Evolutionary conservation across 1,139 yeast genomes (phyloP).

Genomic region (Dujonia santamariae): DNA sequence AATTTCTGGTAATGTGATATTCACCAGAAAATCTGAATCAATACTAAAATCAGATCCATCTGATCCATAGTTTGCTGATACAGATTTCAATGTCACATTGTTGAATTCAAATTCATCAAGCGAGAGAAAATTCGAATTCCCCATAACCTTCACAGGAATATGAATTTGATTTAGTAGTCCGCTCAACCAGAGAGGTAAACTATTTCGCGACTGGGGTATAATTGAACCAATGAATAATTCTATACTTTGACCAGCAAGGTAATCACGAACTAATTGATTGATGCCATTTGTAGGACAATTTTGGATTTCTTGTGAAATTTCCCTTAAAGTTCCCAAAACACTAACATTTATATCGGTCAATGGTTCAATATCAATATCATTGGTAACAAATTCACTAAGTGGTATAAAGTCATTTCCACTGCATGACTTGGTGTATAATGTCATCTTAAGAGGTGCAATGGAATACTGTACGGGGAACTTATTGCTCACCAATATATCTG

Average conservation of each 20-base stretch:
- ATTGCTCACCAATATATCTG: too few relatives aligned
- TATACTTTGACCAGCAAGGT: background rate
- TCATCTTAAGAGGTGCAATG: constrained; percentile 14
- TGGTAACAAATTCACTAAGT: constrained; percentile 26
- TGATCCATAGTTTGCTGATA: too few relatives aligned
- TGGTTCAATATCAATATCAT: constrained; percentile 16
- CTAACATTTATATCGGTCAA: constrained; percentile 13
- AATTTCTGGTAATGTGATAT: too few relatives aligned
- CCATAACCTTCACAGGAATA: background rate
- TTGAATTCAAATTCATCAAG: too few relatives aligned
- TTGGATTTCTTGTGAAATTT: background rate
- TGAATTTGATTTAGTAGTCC: background rate
- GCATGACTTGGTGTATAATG: too few relatives aligned
- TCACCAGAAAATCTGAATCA: too few relatives aligned
- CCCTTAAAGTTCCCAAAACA: constrained; percentile 13
- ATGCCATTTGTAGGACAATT: background rate
- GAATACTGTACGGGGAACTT: too few relatives aligned
- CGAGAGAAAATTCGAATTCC: too few relatives aligned
- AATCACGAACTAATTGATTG: background rate
- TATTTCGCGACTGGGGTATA: background rate
- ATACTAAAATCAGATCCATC: too few relatives aligned
- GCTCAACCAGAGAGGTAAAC: too few relatives aligned
- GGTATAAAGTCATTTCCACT: too few relatives aligned
- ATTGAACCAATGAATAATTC: constrained; percentile 17
- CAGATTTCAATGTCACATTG: too few relatives aligned